phyloP scores from a whole-genome alignment of 2,329 filamentous ascomycete species.

The Stagonosporopsis vannaccii region DNA sequence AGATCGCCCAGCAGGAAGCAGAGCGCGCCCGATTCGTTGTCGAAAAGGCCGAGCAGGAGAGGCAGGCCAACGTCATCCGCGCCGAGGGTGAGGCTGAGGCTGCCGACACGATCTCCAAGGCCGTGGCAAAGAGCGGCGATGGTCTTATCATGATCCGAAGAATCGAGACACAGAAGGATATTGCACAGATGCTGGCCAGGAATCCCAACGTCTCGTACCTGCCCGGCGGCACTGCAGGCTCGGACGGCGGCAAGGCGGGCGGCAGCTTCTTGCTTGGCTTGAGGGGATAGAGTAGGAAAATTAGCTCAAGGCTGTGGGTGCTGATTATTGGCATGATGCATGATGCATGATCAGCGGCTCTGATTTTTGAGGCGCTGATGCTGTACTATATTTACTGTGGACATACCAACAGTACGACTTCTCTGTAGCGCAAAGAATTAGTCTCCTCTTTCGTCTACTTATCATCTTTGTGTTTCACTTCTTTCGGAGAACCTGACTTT shows the following conservation, averaged over 20 bases:
- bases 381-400: conserved; percentile 44
- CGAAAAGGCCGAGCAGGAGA: conserved; percentile 97
- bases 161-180: conserved; percentile 96
- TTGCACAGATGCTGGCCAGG: conserved; percentile 83
- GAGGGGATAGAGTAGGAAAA: conserved; percentile 53
- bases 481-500: no score
- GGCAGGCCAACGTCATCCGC: conserved; percentile 97
- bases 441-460: conserved; percentile 40
- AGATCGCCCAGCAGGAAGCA: conserved; percentile 98
- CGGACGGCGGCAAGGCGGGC: conserved; percentile 64
- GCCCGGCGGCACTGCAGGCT: conserved; percentile 70
- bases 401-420: conserved; percentile 26
- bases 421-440: conserved; percentile 44
- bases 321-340: conserved; percentile 22
- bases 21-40: conserved; percentile 98
- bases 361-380: conserved; percentile 21
- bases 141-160: conserved; percentile 94
- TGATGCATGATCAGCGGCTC: conserved; percentile 35
- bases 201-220: conserved; percentile 98
- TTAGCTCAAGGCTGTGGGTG: not conserved
- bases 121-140: conserved; percentile 90
- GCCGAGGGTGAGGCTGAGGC: conserved; percentile 98
- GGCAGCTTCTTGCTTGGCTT: conserved; percentile 73
- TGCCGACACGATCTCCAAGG: conserved; percentile 92
- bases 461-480: not conserved